Base-by-base conservation (phyloP, 768 basidiomycete species). In the Phylloporus sp. region DNA sequence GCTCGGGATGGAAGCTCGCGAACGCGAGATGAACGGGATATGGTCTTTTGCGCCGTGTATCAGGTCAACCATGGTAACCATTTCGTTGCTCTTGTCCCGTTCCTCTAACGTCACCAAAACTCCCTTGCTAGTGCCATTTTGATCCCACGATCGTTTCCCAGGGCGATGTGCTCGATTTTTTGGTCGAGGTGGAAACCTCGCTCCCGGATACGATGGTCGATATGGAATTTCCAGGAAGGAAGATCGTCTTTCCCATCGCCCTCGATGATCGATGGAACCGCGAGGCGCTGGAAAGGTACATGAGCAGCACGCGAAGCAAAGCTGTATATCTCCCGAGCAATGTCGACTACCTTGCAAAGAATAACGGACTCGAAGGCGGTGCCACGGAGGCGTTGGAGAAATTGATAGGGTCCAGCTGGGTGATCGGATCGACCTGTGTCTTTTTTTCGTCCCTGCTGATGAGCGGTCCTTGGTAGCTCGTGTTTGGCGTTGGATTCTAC, bases 271-370 rank as follows among this genome's bases (percentile, higher is more conserved):
- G 67, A 6, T 79, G 81, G 75, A 75, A 60, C 48, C 68, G 68
- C 9, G 78, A 78, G 10, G 80, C 82, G 5, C 65, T 84, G 22
- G 59, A 72, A 35, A 70, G 76, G 18, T 84, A 87, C 59, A 81
- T 77, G 75, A 64, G 61, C 7, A 73, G 76, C 0, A 76, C 69
- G 0, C 68, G 84, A 9, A 69, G 74, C 38, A 73, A 73, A 40
- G 82, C 83, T 0, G 79, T 78, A 1, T 87, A 86, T 60, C 65
- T 87, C 1, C 84, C 83, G 0, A 80, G 77, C 58, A 86, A 87
- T 53, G 65, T 84, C 28, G 78, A 82, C 31, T 85, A 85, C 54
- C 71, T 86, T 2, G 81, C 81, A 1, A 67, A 65, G 31, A 83
- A 82, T 35, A 84, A 83, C 52, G 81, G 81, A 0, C 63, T 84